phyloP scores from a whole-genome alignment of 2,329 filamentous ascomycete species.

The Colletotrichum trifolii region DNA sequence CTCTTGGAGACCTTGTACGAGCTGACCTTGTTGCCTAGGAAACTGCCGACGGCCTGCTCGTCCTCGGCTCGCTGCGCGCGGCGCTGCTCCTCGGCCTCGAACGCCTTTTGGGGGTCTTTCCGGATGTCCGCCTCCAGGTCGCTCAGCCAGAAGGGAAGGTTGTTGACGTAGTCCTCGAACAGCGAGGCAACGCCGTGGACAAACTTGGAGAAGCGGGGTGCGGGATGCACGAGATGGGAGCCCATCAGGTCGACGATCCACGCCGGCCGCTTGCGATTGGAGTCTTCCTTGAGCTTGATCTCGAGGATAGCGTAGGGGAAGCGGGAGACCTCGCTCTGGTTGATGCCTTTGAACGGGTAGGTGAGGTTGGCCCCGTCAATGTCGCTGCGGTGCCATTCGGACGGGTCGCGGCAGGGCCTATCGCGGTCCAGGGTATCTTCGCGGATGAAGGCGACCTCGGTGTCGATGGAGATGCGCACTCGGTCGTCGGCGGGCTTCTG shows the following conservation, averaged over 20 bases:
- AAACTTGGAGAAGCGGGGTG: constrained; percentile 95
- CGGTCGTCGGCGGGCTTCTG: constrained; percentile 94
- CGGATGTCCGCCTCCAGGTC: constrained; percentile 94
- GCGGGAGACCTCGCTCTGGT: constrained; percentile 88
- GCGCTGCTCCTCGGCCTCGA: constrained; percentile 89
- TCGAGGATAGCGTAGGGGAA: constrained; percentile 94
- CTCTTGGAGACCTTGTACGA: constrained; percentile 70
- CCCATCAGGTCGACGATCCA: constrained; percentile 94
- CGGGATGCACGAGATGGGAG: constrained; percentile 90
- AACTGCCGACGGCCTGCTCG: constrained; percentile 88
- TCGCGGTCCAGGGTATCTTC: constrained; percentile 81
- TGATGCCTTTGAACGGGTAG: constrained; percentile 88
- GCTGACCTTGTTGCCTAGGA: constrained; percentile 71
- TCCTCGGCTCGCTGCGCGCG: constrained; percentile 85
- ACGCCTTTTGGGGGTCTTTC: constrained; percentile 89
- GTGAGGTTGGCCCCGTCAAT: constrained; percentile 86
- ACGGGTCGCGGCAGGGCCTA: constrained; percentile 88
- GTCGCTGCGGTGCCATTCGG: constrained; percentile 90
- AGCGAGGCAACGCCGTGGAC: constrained; percentile 91
- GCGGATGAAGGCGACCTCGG: constrained; percentile 87
- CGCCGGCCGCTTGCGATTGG: constrained; percentile 74
- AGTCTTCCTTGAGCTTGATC: constrained; percentile 83
- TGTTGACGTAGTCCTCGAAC: constrained; percentile 97
- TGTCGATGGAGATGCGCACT: constrained; percentile 92
- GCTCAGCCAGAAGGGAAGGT: constrained; percentile 93